Evolutionary conservation across 345 rosid genomes (phyloP), one percentile per base, ranked within the genome.

Genomic region (Barbarea vulgaris): DNA sequence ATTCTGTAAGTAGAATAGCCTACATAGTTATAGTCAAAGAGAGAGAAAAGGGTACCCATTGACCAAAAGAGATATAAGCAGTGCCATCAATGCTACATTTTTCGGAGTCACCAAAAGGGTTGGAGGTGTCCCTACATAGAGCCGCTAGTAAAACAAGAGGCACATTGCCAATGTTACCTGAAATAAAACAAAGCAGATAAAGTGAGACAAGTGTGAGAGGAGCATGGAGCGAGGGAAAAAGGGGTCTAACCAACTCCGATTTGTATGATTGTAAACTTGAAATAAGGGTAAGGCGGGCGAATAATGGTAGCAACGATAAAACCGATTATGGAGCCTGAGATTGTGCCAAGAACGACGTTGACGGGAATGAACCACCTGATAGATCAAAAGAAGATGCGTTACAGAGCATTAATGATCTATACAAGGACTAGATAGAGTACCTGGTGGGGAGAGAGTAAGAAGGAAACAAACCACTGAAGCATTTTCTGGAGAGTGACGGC

Each of bases 81-180:
- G 95, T 93, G 80, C 97, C 97, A 77, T 93, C 88, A 47, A 85
- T 83, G 85, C 84, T 87, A 71, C 99, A 96, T 72, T 71, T 88
- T 1, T 87, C 87, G 9, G 89, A 75, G 79, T 93, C 92, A 24
- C 96, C 99, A 79, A 96, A 96, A 48, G 99, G 99, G 70, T 91
- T 96, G 70, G 83, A 75, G 34, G 79, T 17, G 74, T 89, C 99
- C 80, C 97, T 86, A 72, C 99, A 96, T 30, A 96, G 75, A 72
- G 99, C 98, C 7, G 97, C 89, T 58, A 93, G 83, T 75, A 96
- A 80, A 59, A 96, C 99, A 79, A 96, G 99, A 41, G 99, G 99
- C 50, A 96, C 95, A 63, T 96, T 96, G 64, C 99, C 99, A 42
- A 96, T 93, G 77, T 96, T 96, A 77, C 99, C 99, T 93, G 93